Conservation (phyloP, 2,329 filamentous ascomycete species). For the Pleurostoma richardsiae region DNA sequence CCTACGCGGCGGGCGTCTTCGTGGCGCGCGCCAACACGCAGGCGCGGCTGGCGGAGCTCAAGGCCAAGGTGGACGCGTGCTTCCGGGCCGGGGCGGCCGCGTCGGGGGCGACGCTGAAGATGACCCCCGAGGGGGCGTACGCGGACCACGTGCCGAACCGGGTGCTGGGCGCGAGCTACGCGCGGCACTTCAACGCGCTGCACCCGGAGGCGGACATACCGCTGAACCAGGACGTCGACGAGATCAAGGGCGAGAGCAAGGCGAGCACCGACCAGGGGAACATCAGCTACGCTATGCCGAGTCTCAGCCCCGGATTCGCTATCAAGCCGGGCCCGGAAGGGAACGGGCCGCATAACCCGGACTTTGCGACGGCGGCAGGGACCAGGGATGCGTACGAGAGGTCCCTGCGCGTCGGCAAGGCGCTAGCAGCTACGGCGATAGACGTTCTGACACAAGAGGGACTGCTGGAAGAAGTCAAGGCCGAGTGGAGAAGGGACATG, state of each 20-base stretch:
- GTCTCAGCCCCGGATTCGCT: conserved; percentile 45
- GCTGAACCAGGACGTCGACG: conserved; percentile 31
- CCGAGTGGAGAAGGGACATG: conserved; percentile 27
- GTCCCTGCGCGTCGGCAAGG: conserved; percentile 40
- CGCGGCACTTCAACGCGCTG: conserved; percentile 35
- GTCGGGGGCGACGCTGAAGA: conserved; percentile 40
- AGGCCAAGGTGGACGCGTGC: conserved; percentile 34
- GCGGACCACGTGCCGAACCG: conserved; percentile 51
- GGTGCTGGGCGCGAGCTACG: conserved; percentile 39
- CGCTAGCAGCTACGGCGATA: conserved; percentile 39
- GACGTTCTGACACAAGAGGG: conserved; percentile 37
- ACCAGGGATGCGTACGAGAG: conserved; percentile 40
- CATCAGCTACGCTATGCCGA: conserved; percentile 52
- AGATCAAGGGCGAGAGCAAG: conserved; percentile 33
- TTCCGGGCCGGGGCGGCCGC: conserved; percentile 31
- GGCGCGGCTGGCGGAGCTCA: conserved; percentile 30
- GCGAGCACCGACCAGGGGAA: conserved; percentile 58
- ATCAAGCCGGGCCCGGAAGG: conserved; percentile 40
- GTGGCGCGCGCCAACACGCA: conserved; percentile 37
- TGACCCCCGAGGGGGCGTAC: conserved; percentile 38
- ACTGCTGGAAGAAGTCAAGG: conserved; percentile 34
- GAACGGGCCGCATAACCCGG: conserved; percentile 44
- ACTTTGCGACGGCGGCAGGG: conserved; percentile 45
- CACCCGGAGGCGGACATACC: conserved; percentile 26
- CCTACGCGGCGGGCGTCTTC: conserved; percentile 37